A percentile compares a stretch with the other conserved stretches of the same genome.
phyloP scores from a whole-genome alignment of 2,329 filamentous ascomycete genomes.

The Penicillium sp. region DNA sequence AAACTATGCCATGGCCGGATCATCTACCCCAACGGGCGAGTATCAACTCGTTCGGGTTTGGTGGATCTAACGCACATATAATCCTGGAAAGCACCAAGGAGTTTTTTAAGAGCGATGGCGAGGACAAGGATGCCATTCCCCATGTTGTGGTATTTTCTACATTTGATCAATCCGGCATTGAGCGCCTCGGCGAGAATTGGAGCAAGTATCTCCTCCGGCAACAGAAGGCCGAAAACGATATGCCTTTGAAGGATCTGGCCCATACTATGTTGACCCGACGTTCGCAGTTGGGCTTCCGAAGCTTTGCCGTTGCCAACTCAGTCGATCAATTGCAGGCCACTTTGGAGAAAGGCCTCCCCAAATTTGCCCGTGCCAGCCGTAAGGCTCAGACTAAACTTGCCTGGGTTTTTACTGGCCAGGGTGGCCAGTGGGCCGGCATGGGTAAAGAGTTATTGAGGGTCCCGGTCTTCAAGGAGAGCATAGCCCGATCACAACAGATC shows the following conservation, averaged over 20 bases:
- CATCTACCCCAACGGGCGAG: conserved; percentile 23
- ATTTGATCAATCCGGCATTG: conserved; percentile 23
- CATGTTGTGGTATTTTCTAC: conserved; percentile 23
- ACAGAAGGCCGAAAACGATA: conserved; percentile 6
- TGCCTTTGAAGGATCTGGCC: conserved; percentile 11
- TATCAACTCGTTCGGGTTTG: conserved; percentile 36
- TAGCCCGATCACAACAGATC: conserved; percentile 9
- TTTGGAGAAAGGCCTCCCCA: conserved; percentile 14
- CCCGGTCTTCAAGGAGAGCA: conserved; percentile 17
- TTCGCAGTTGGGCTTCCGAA: conserved; percentile 24
- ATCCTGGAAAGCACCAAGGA: conserved; percentile 26
- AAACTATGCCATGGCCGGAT: conserved; percentile 25
- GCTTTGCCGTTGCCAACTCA: conserved; percentile 22
- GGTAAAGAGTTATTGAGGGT: conserved; percentile 41
- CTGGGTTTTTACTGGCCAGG: conserved; percentile 49
- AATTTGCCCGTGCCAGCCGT: conserved; percentile 20
- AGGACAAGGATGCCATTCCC: conserved; percentile 13
- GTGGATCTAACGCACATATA: conserved; percentile 31
- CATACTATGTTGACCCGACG: conserved; percentile 24
- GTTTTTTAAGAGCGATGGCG: conserved; percentile 8
- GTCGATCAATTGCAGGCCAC: conserved; percentile 11
- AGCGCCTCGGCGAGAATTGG: conserved; percentile 18
- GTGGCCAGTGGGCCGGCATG: conserved; percentile 50
- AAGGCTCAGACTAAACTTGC: conserved; percentile 19
- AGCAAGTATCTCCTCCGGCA: conserved; percentile 14